phyloP scores from a whole-genome alignment of 371 early-diverging fungal genomes.

The Mucor saturninus region DNA sequence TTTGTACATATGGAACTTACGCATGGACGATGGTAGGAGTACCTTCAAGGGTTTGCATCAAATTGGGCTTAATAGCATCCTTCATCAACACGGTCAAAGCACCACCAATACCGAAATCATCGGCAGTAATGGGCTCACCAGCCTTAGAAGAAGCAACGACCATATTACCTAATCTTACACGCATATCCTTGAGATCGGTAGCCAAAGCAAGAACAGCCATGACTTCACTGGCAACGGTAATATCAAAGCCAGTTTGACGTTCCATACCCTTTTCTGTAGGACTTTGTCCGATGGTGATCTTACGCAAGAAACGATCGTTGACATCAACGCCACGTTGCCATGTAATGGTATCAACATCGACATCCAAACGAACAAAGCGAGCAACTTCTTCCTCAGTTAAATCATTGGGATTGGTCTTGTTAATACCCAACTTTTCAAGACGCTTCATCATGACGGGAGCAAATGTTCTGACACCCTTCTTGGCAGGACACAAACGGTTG shows the following conservation, averaged over 20 bases:
- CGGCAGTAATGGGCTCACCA: conserved; percentile 90
- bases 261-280: conserved; percentile 86
- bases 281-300: conserved; percentile 87
- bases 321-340: conserved; percentile 96
- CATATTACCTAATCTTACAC: conserved; percentile 91
- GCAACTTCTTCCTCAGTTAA: conserved; percentile 81
- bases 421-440: conserved; percentile 82
- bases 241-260: conserved; percentile 94
- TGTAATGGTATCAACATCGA: conserved; percentile 89
- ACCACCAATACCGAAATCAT: conserved; percentile 95
- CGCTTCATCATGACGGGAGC: conserved; percentile 87
- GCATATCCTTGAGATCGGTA: conserved; percentile 89
- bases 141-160: conserved; percentile 85
- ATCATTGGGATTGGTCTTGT: conserved; percentile 76
- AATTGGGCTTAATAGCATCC: conserved; percentile 96
- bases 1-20: conserved; percentile 3
- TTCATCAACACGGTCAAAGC: conserved; percentile 96
- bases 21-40: conserved; percentile 98
- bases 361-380: conserved; percentile 88
- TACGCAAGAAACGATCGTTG: conserved; percentile 94
- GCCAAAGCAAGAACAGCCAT: conserved; percentile 96
- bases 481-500: conserved; percentile 85
- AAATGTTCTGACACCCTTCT: conserved; percentile 83
- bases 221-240: conserved; percentile 95
- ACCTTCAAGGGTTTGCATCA: conserved; percentile 98